Base-by-base conservation (phyloP, 1,139 yeast species). In the Debaryomyces udenii region DNA sequence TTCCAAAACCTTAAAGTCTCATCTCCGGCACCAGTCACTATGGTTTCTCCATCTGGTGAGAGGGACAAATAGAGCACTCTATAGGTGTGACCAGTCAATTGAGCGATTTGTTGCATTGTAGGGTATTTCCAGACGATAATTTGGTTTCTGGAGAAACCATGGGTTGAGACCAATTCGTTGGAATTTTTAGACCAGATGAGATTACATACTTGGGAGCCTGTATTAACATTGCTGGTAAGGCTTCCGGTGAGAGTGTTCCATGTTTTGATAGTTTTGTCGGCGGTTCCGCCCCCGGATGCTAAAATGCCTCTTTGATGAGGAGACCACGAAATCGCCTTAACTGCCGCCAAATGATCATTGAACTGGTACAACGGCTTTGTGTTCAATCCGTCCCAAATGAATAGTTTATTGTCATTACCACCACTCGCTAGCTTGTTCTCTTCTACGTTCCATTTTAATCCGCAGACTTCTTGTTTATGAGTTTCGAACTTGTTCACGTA, bases 11-110 rank as follows among this genome's bases (percentile, higher is more conserved):
- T 66, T 44, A 93, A 68, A 0, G 99, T 93, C 62, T 94, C 99
- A 64, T 93, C 99, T 2, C 99, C 99, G 1, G 99, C 98, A 1
- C 99, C 99, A 0, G 99, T 91, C 2, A 93, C 99, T n/a, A 93
- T 86, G 0, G 98, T 89, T 49, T 88, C 91, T 1, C 99, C 99
- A 64, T 93, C 98, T 0, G 98, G 96, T n/a, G 96, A 86, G 68
- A 93, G 74, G 3, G 96, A 81, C 50, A 93, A 72, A 59, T 93
- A 94, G 38, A 94, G 68, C 6, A 93, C 99, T 46, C 99, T 75
- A 59, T 86, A 89, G 1, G 96, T 88, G 57, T 93, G 99, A 0
- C 98, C 99, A 6, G 96, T 89, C 41, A 93, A 75, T 34, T 91
- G 89, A 1, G 97, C 96, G 28, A 93, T 81, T 53, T 93, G 98